phyloP scores from a whole-genome alignment of 1,284 basidiomycete genomes.

The Takashimella tepidaria region DNA sequence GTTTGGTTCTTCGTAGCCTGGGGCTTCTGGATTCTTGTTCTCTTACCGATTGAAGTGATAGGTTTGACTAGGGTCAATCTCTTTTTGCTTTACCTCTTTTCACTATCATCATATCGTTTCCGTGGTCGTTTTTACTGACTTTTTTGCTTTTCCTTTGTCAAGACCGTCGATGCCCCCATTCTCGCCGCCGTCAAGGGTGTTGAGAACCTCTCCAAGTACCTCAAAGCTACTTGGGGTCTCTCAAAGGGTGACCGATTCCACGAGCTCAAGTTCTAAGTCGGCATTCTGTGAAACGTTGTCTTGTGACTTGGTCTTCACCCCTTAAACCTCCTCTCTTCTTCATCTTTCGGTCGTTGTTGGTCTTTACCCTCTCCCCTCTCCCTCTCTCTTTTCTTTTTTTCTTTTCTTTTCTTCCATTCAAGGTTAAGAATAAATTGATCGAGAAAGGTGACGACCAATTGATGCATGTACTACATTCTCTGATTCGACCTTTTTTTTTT shows the following conservation, averaged over 20 bases:
- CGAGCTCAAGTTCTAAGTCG: slow-evolving; percentile 49
- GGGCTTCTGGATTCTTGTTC: too few species aligned
- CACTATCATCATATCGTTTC: too few species aligned
- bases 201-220: slow-evolving; percentile 87
- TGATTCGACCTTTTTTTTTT: too few species aligned
- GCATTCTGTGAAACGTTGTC: not conserved
- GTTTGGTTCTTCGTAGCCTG: too few species aligned
- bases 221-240: slow-evolving; percentile 88
- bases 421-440: not conserved
- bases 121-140: too few species aligned
- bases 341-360: too few species aligned
- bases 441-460: slow-evolving; percentile 1
- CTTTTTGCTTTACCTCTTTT: too few species aligned
- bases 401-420: not conserved
- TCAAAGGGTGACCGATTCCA: slow-evolving; percentile 69
- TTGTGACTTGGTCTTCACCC: too few species aligned
- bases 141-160: slow-evolving; percentile 7
- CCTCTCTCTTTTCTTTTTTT: slow-evolving; percentile 1
- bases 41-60: not conserved
- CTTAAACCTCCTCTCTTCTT: too few species aligned
- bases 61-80: too few species aligned
- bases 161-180: slow-evolving; percentile 71
- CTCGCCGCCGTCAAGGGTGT: slow-evolving; percentile 87
- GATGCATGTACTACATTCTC: slow-evolving; percentile 23
- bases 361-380: slow-evolving; percentile 5